Conservation (phyloP, 177 flowering plant genomes). For the Tripterygium wilfordii region DNA sequence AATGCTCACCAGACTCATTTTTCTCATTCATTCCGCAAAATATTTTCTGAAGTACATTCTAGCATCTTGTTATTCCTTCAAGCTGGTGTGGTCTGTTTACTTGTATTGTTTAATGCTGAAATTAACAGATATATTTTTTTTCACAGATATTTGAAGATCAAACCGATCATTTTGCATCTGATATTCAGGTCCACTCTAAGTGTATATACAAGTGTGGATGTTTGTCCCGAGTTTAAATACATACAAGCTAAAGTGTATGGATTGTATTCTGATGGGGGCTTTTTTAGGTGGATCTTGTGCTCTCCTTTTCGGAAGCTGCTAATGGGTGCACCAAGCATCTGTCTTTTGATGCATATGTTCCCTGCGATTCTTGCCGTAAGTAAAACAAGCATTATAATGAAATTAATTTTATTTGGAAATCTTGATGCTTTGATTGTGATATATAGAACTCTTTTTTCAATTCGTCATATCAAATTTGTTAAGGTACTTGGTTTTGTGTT, state of each 20-base stretch:
- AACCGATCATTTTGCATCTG: slow-evolving; percentile 41
- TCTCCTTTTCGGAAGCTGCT: slow-evolving; percentile 85
- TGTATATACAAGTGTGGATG: too few species aligned
- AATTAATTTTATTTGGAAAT: too few species aligned
- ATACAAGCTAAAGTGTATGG: too few species aligned
- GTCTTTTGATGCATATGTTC: slow-evolving; percentile 64
- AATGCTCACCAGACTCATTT: slow-evolving; percentile 42
- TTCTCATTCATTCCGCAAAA: slow-evolving; percentile 68
- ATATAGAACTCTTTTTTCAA: too few species aligned
- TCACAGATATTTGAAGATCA: slow-evolving; percentile 79
- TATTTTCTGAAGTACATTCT: slow-evolving; percentile 74
- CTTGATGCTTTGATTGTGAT: too few species aligned
- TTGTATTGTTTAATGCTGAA: too few species aligned
- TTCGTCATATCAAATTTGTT: too few species aligned
- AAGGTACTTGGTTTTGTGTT: too few species aligned
- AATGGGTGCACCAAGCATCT: slow-evolving; percentile 75
- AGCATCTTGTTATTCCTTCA: slow-evolving; percentile 1
- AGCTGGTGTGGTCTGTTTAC: not conserved
- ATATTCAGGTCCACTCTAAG: slow-evolving; percentile 90
- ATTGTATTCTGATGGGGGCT: too few species aligned
- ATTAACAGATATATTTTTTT: slow-evolving; percentile 3
- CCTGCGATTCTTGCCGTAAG: slow-evolving; percentile 86
- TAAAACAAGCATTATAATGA: too few species aligned
- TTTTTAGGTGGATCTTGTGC: slow-evolving; percentile 71
- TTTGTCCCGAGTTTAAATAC: too few species aligned